Conservation (phyloP, 306 rosid genomes). For the Adenanthera pavonina region DNA sequence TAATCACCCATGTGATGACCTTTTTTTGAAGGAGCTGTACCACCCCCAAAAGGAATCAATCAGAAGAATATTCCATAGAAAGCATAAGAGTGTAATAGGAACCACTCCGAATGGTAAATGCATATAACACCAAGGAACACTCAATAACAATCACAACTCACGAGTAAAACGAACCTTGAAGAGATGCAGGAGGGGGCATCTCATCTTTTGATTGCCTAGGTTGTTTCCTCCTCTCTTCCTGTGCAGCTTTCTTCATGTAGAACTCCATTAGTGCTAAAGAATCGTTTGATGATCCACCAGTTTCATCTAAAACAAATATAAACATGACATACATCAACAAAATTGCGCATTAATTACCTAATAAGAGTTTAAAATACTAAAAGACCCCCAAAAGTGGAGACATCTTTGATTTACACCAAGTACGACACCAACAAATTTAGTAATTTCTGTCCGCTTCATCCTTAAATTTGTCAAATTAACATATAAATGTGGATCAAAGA, state of each 20-base stretch:
- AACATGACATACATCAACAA: slow-evolving; percentile 11
- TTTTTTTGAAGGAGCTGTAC: slow-evolving; percentile 60
- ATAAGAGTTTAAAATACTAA: slow-evolving; percentile 19
- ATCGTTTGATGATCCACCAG: slow-evolving; percentile 66
- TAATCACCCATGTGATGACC: slow-evolving; percentile 99
- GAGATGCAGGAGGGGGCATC: slow-evolving; percentile 99
- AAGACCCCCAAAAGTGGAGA: not conserved
- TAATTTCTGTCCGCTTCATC: not conserved
- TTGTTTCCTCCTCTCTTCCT: slow-evolving; percentile 79
- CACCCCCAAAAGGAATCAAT: slow-evolving; percentile 36
- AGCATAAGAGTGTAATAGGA: not conserved
- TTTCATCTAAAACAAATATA: slow-evolving; percentile 60
- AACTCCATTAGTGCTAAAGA: slow-evolving; percentile 97
- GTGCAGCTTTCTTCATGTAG: slow-evolving; percentile 96
- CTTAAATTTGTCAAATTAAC: slow-evolving; percentile 25
- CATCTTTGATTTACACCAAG: slow-evolving; percentile 6
- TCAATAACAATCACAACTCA: slow-evolving; percentile 31
- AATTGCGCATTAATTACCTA: slow-evolving; percentile 18
- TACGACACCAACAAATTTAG: not conserved
- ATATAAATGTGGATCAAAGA: slow-evolving; percentile 5
- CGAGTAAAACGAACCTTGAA: slow-evolving; percentile 62
- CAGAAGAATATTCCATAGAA: slow-evolving; percentile 21
- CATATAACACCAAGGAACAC: slow-evolving; percentile 29
- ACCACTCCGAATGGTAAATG: not conserved
- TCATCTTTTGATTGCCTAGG: slow-evolving; percentile 96